phyloP scores from a whole-genome alignment of 2,329 filamentous ascomycete species.

The Trichoderma pleuroti region DNA sequence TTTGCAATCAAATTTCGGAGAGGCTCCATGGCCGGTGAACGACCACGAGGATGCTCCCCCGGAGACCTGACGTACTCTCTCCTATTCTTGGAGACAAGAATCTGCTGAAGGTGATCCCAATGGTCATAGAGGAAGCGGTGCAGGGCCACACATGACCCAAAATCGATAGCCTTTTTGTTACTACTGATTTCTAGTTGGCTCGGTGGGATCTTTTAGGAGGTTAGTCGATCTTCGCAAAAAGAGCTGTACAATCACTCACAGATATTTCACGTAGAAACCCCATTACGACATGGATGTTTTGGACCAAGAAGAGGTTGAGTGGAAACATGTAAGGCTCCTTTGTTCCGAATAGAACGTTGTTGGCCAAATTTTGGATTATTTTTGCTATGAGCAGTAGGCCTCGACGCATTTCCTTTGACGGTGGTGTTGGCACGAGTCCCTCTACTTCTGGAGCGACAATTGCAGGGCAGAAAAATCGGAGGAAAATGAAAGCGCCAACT shows the following conservation, averaged over 20 bases:
- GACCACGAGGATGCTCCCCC: constrained; percentile 48
- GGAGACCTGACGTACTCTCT: constrained; percentile 55
- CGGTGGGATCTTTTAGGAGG: constrained; percentile 42
- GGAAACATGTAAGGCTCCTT: constrained; percentile 73
- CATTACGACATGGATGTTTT: constrained; percentile 66
- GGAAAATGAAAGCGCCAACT: constrained; percentile 67
- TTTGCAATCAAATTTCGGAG: constrained; percentile 61
- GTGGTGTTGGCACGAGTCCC: constrained; percentile 57
- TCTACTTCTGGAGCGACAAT: constrained; percentile 68
- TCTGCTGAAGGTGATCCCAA: constrained; percentile 66
- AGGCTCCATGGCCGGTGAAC: constrained; percentile 57
- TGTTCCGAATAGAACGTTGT: constrained; percentile 67
- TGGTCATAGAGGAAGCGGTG: constrained; percentile 69
- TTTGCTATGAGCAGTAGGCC: constrained; percentile 67
- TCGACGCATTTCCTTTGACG: constrained; percentile 66
- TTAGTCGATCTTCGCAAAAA: background rate
- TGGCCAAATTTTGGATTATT: constrained; percentile 67
- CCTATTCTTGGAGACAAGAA: constrained; percentile 57
- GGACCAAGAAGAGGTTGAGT: constrained; percentile 63
- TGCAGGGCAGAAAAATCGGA: constrained; percentile 69
- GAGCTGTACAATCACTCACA: constrained; percentile 37
- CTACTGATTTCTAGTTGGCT: constrained; percentile 41
- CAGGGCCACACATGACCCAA: constrained; percentile 66
- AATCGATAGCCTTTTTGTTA: constrained; percentile 57
- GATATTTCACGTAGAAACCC: constrained; percentile 66